A percentile compares a stretch with the other conserved stretches of the same genome.
These are phyloP conservation scores for Auricularia sp. DNA, from an alignment of 768 basidiomycete species.

Conservation along the genomic window DNA sequence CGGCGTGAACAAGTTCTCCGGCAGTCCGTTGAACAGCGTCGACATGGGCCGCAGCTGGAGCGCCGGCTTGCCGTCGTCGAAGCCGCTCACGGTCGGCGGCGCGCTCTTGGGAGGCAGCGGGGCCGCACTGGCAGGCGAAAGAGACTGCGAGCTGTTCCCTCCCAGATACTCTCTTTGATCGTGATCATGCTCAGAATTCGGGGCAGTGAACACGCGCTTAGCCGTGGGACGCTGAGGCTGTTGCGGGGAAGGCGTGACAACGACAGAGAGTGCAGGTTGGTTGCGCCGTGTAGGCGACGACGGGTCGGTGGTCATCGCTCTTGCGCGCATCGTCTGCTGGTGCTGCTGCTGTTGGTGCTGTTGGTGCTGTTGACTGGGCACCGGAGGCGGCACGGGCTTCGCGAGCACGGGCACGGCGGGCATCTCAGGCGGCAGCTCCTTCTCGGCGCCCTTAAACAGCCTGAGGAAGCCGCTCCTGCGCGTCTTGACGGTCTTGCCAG, in stretches of 20 bases:
- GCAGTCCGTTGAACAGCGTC: conserved; percentile 61
- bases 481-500: conserved; percentile 48
- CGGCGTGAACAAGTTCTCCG: conserved; percentile 26
- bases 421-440: conserved; percentile 47
- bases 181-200: background rate
- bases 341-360: background rate
- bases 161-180: background rate
- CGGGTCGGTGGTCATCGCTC: background rate
- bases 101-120: conserved; percentile 42
- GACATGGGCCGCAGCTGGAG: conserved; percentile 69
- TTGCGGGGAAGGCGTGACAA: background rate
- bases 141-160: background rate
- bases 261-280: conserved; percentile 2
- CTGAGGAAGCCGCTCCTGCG: conserved; percentile 80
- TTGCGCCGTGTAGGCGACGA: background rate
- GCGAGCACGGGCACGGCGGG: conserved; percentile 34
- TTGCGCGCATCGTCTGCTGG: background rate
- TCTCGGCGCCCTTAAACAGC: conserved; percentile 47
- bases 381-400: background rate
- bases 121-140: background rate
- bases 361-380: background rate
- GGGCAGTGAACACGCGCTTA: background rate
- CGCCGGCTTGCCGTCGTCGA: conserved; percentile 29
- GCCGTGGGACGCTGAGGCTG: background rate
- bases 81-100: conserved; percentile 51